Base-by-base conservation (phyloP, 192 early-diverging fungal genomes). In the Pilobolus umbonatus region DNA sequence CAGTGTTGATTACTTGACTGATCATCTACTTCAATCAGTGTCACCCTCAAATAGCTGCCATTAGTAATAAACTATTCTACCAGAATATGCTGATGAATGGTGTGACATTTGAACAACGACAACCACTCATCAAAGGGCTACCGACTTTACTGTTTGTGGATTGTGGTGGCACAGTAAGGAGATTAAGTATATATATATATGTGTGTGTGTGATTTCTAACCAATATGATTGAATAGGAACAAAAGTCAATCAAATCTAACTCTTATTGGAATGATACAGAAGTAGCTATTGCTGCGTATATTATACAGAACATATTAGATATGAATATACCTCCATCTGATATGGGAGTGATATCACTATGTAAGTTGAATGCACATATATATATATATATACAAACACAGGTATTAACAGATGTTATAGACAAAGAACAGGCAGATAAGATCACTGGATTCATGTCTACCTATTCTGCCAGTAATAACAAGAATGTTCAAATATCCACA, bases 21-120 rank as follows among this genome's bases (percentile, higher is more conserved):
- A 19, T 14, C 38, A 32, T 38, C 36, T 29, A 4, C 25, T 53
- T 11, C 0, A 36, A 14, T 29, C 48, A 61, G 60, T 90, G 88
- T 46, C 88, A 90, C 61, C 81, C 77, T 5, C 30, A 45, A 8
- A 90, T 90, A 36, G 75, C 84, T 19, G 35, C 54, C 11, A 69
- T 90, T 22, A 77, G 82, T 35, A 89, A 85, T 52, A 30, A 50
- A 12, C 51, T 90, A 28, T 90, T 90, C 64, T 90, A 90, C 57
- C 61, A 72, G 0, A 64, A 61, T 14, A 47, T 38, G 15, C 67
- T 90, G 15, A 60, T 60, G 9, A 61, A 84, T 45, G 88, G 85
- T 7, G 32, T 57, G 3, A 65, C 34, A 9, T 29, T 29, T 3
- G 40, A 63, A 11, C 61, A 78, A 2, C 64, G 73, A 19, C 45